Evolutionary conservation across 2,329 filamentous ascomycete genomes (phyloP).

Genomic region (Alternaria angustiovoidea): DNA sequence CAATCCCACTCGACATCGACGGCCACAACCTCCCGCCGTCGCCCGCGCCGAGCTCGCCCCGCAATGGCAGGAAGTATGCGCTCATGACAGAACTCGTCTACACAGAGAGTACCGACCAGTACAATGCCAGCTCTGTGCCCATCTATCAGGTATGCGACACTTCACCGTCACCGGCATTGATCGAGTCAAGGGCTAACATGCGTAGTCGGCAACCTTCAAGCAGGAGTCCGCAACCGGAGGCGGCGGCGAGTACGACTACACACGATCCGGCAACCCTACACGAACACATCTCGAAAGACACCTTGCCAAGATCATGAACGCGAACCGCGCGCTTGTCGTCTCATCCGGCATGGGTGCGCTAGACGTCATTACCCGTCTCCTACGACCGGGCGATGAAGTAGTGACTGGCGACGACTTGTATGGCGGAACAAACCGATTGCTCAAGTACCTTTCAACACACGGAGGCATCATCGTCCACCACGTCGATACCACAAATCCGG

Average conservation of each 20-base stretch:
- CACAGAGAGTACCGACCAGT: slow-evolving; percentile 95
- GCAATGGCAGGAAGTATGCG: slow-evolving; percentile 86
- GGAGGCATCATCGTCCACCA: slow-evolving; percentile 94
- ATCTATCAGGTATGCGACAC: slow-evolving; percentile 81
- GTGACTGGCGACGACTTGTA: slow-evolving; percentile 97
- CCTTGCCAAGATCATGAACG: slow-evolving; percentile 98
- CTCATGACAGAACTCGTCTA: slow-evolving; percentile 96
- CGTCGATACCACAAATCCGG: slow-evolving; percentile 86
- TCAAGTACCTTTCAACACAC: slow-evolving; percentile 90
- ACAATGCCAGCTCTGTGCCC: slow-evolving; percentile 93
- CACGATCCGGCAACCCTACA: slow-evolving; percentile 95
- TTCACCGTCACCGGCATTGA: not conserved
- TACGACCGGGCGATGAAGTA: slow-evolving; percentile 94
- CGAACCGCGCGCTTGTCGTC: slow-evolving; percentile 87
- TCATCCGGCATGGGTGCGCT: slow-evolving; percentile 97
- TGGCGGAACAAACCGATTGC: slow-evolving; percentile 89
- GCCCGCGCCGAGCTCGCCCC: slow-evolving; percentile 89
- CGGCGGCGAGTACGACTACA: slow-evolving; percentile 94
- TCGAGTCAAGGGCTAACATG: slow-evolving; percentile 21
- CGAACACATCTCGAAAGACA: slow-evolving; percentile 95
- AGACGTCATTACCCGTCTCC: slow-evolving; percentile 91
- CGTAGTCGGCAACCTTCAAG: slow-evolving; percentile 94
- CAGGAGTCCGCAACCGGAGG: slow-evolving; percentile 81
- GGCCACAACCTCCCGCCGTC: slow-evolving; percentile 62
- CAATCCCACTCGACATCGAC: slow-evolving; percentile 50